Evolutionary conservation across 257 asterid species (phyloP).

Genomic region (Scutellaria galericulata): DNA sequence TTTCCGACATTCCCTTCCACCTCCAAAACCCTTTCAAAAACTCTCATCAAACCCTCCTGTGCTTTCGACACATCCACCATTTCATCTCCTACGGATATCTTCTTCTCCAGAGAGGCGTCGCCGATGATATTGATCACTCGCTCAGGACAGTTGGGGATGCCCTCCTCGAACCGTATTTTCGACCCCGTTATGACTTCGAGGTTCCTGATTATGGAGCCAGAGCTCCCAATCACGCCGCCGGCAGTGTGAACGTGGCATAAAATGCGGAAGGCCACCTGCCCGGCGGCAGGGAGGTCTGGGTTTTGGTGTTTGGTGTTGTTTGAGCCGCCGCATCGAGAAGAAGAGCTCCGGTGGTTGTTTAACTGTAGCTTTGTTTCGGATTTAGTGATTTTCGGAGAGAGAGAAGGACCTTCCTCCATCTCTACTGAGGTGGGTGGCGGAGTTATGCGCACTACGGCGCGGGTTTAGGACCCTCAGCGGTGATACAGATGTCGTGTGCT

Average conservation of each 20-base stretch:
- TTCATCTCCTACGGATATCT: slow-evolving; percentile 31
- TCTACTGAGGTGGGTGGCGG: neutral
- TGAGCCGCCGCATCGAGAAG: slow-evolving; percentile 16
- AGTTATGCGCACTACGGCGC: neutral
- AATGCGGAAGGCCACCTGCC: slow-evolving; percentile 51
- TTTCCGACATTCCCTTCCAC: slow-evolving; percentile 42
- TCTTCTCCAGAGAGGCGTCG: slow-evolving; percentile 43
- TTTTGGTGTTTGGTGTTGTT: neutral
- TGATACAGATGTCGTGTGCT: slow-evolving; percentile 25
- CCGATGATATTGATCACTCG: slow-evolving; percentile 61
- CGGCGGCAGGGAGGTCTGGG: slow-evolving; percentile 29
- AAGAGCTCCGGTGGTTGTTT: slow-evolving; percentile 30
- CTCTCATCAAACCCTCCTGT: slow-evolving; percentile 61
- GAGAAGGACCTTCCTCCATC: slow-evolving; percentile 36
- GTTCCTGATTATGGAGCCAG: slow-evolving; percentile 48
- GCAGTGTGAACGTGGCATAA: slow-evolving; percentile 57
- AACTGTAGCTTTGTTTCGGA: slow-evolving; percentile 25
- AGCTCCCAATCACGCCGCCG: slow-evolving; percentile 61
- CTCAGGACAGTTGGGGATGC: slow-evolving; percentile 51
- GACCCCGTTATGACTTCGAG: slow-evolving; percentile 52
- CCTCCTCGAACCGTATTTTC: slow-evolving; percentile 48
- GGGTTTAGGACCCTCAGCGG: neutral
- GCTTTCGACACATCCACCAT: slow-evolving; percentile 51
- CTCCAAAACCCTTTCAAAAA: slow-evolving; percentile 65
- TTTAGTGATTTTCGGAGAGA: slow-evolving; percentile 31